phyloP scores from a whole-genome alignment of 257 asterid species.

The Catharanthus roseus region DNA sequence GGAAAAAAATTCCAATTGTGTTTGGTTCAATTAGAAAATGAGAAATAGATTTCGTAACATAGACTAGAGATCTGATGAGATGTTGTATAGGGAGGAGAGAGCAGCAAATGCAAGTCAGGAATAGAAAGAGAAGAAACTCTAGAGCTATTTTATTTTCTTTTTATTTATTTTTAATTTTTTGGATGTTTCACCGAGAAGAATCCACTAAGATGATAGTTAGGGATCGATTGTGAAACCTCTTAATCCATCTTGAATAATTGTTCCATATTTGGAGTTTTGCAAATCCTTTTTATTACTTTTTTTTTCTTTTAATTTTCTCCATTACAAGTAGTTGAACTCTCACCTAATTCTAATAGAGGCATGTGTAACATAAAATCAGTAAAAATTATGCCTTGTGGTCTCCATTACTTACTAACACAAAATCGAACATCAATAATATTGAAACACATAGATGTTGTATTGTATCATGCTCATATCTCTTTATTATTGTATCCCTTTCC shows the following conservation, averaged over 20 bases:
- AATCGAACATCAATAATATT: not conserved
- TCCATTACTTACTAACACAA: too few relatives aligned
- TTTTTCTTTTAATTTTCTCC: too few relatives aligned
- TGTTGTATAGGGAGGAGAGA: not conserved
- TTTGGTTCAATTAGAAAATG: not conserved
- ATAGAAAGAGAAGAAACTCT: not conserved
- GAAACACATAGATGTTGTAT: too few relatives aligned
- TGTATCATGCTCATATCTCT: not conserved
- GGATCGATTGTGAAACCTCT: not conserved
- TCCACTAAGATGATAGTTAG: too few relatives aligned
- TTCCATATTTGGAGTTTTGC: not conserved
- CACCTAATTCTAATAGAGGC: not conserved
- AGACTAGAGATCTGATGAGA: not conserved
- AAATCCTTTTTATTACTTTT: too few relatives aligned
- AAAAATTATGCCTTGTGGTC: not conserved
- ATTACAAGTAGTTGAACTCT: too few relatives aligned
- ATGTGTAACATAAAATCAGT: not conserved
- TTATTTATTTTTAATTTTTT: too few relatives aligned
- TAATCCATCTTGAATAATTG: not conserved
- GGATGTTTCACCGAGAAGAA: too few relatives aligned
- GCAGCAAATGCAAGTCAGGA: not conserved
- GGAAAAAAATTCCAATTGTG: not conserved
- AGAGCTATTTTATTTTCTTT: slow-evolving; percentile 4
- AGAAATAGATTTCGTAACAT: not conserved
- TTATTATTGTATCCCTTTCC: too few relatives aligned